phyloP scores from a whole-genome alignment of 768 basidiomycete genomes.

The Leccinum boreale region DNA sequence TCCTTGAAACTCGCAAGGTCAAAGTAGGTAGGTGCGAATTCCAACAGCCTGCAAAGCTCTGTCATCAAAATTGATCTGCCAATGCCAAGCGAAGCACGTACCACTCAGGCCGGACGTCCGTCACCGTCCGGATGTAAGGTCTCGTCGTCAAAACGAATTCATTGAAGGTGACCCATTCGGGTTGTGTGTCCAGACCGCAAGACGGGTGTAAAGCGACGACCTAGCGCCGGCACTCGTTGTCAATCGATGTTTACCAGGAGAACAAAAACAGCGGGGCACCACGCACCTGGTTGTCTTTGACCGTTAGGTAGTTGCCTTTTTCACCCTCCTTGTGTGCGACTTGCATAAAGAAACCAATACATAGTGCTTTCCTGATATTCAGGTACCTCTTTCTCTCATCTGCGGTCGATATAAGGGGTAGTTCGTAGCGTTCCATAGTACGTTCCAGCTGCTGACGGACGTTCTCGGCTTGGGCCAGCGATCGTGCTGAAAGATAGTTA shows the following conservation, averaged over 20 bases:
- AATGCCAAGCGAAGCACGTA: constrained; percentile 32
- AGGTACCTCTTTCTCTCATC: constrained; percentile 70
- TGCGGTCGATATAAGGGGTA: constrained; percentile 64
- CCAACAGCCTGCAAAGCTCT: constrained; percentile 51
- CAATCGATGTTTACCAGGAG: neutral
- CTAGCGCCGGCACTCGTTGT: constrained; percentile 1
- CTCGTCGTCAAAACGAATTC: constrained; percentile 92
- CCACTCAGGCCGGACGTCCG: constrained; percentile 88
- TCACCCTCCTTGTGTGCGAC: constrained; percentile 93
- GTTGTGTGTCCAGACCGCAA: constrained; percentile 81
- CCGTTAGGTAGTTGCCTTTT: constrained; percentile 82
- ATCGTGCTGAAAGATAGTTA: constrained; percentile 80
- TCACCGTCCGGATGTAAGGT: constrained; percentile 88
- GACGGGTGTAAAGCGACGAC: constrained; percentile 58
- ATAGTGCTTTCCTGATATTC: constrained; percentile 79
- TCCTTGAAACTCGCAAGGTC: constrained; percentile 62
- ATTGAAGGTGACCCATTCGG: constrained; percentile 92
- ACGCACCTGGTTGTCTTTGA: constrained; percentile 90
- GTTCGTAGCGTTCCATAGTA: constrained; percentile 87
- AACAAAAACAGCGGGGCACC: neutral
- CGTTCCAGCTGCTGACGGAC: constrained; percentile 86
- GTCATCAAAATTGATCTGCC: neutral
- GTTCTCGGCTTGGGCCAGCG: constrained; percentile 89
- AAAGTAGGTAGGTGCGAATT: constrained; percentile 64
- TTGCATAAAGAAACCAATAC: constrained; percentile 98